Percentiles rank a stretch among this genome's conserved stretches.
These are phyloP conservation scores for Quillaja saponaria DNA, from an alignment of 306 rosid genomes.

Conservation along the genomic window DNA sequence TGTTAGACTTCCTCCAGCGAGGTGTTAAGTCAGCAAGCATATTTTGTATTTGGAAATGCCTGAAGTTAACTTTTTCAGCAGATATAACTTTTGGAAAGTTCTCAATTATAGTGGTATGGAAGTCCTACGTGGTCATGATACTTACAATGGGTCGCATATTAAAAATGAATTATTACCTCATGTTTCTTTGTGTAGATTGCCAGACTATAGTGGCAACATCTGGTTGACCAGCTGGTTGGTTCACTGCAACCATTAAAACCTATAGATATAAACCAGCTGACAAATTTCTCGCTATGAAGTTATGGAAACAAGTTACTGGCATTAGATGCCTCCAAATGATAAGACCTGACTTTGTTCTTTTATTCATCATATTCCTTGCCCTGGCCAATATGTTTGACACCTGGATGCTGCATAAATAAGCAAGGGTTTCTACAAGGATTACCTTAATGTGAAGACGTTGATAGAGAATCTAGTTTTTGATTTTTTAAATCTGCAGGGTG, in stretches of 20 bases:
- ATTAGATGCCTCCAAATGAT: not conserved
- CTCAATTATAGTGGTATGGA: not conserved
- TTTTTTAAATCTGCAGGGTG: too few species aligned
- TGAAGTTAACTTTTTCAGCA: too few species aligned
- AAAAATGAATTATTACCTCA: not conserved
- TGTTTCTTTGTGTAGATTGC: not conserved
- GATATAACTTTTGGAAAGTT: constrained; percentile 15
- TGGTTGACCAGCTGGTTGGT: not conserved
- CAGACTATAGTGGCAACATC: not conserved
- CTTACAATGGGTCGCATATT: not conserved
- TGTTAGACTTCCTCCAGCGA: too few species aligned
- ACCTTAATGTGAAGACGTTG: too few species aligned
- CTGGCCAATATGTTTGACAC: too few species aligned
- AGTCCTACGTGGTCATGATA: not conserved
- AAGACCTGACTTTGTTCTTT: too few species aligned
- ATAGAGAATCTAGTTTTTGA: too few species aligned
- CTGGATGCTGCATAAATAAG: too few species aligned
- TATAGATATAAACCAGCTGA: not conserved
- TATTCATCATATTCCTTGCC: too few species aligned
- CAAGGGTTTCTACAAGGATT: too few species aligned
- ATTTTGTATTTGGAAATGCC: too few species aligned
- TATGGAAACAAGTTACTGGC: not conserved
- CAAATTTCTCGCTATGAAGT: not conserved
- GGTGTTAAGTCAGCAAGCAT: too few species aligned
- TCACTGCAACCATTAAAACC: not conserved